Evolutionary conservation across 2,329 filamentous ascomycete genomes (phyloP).

Genomic region (Penicillium sp.): DNA sequence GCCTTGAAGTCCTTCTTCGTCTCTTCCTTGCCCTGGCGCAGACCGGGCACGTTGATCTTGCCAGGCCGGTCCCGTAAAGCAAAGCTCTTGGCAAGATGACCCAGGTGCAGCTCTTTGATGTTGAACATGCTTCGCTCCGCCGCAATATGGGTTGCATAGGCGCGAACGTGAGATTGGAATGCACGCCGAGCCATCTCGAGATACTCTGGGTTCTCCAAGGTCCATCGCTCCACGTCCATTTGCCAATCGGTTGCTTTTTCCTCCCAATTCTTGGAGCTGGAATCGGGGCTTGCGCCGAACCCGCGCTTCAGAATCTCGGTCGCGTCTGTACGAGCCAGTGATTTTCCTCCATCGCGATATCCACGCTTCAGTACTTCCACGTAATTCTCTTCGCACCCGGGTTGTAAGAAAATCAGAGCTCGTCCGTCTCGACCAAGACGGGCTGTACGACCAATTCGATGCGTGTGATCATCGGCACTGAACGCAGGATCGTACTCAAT

Average conservation of each 20-base stretch:
- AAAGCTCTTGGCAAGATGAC: constrained; percentile 91
- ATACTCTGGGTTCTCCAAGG: constrained; percentile 57
- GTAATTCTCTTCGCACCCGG: constrained; percentile 88
- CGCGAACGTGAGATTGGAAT: constrained; percentile 86
- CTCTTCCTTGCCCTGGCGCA: constrained; percentile 45
- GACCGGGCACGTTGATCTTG: constrained; percentile 57
- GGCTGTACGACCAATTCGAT: constrained; percentile 89
- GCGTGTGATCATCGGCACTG: constrained; percentile 84
- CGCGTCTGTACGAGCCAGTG: constrained; percentile 56
- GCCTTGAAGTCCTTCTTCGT: constrained; percentile 44
- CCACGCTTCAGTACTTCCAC: constrained; percentile 69
- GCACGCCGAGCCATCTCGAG: constrained; percentile 77
- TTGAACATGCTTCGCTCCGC: constrained; percentile 84
- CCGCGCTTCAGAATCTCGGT: constrained; percentile 64
- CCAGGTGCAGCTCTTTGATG: constrained; percentile 83
- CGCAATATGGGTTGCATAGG: constrained; percentile 88
- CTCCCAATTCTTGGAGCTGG: constrained; percentile 53
- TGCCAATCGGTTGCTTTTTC: constrained; percentile 62
- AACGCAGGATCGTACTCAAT: constrained; percentile 96
- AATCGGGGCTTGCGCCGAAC: constrained; percentile 45
- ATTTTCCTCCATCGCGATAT: constrained; percentile 56
- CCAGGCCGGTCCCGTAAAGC: constrained; percentile 82
- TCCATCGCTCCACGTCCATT: constrained; percentile 61
- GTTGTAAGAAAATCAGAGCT: constrained; percentile 81
- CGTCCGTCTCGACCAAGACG: constrained; percentile 84